These are phyloP conservation scores for Shiraia bambusicola DNA, from an alignment of 2,329 filamentous ascomycete genomes.

Conservation along the genomic window DNA sequence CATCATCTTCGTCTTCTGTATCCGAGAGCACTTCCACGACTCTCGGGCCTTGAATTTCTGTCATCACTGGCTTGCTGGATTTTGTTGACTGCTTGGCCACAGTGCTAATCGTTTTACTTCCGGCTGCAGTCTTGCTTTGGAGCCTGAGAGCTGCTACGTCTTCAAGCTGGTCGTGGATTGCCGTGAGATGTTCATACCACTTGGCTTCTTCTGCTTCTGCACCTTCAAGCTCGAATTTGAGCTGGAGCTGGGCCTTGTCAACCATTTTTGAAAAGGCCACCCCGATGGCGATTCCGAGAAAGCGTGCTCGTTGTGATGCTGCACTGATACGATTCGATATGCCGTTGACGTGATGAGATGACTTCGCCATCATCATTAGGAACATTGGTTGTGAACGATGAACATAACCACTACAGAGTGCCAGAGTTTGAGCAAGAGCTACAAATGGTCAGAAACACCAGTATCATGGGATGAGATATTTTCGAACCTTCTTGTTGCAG, in stretches of 20 bases:
- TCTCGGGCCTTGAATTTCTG: slow-evolving; percentile 43
- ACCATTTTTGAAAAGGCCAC: slow-evolving; percentile 68
- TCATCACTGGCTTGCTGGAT: slow-evolving; percentile 15
- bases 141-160: slow-evolving; percentile 19
- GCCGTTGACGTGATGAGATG: slow-evolving; percentile 70
- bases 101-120: too few species aligned
- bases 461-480: too few species aligned
- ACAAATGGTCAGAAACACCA: slow-evolving; percentile 20
- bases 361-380: slow-evolving; percentile 68
- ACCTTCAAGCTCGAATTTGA: slow-evolving; percentile 85
- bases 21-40: slow-evolving; percentile 58
- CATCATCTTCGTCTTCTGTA: slow-evolving; percentile 54
- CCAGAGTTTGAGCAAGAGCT: slow-evolving; percentile 78
- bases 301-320: slow-evolving; percentile 71
- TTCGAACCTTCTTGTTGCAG: slow-evolving; percentile 81
- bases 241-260: slow-evolving; percentile 66
- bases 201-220: slow-evolving; percentile 69
- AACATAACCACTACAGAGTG: slow-evolving; percentile 76
- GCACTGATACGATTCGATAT: slow-evolving; percentile 84
- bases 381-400: slow-evolving; percentile 66
- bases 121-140: too few species aligned
- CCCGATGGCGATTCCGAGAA: slow-evolving; percentile 86
- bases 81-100: slow-evolving; percentile 1
- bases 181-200: slow-evolving; percentile 71
- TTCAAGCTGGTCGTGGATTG: slow-evolving; percentile 65